Conservation (phyloP, 306 rosid genomes). For the Malus orientalis region DNA sequence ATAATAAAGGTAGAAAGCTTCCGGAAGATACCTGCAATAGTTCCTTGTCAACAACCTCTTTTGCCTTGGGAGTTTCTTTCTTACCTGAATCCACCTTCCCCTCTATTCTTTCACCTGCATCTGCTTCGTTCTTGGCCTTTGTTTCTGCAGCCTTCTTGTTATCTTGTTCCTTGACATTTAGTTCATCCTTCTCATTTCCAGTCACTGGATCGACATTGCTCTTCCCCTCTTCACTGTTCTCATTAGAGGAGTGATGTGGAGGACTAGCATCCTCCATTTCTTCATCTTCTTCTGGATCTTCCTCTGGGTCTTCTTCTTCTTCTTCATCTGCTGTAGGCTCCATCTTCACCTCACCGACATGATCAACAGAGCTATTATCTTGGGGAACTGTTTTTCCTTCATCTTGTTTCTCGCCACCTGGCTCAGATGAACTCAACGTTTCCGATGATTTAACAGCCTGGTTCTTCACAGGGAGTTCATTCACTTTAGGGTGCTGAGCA, state of each 20-base stretch:
- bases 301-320: slow-evolving; percentile 62
- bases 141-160: slow-evolving; percentile 34
- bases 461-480: slow-evolving; percentile 43
- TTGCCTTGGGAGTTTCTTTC: slow-evolving; percentile 40
- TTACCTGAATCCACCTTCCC: slow-evolving; percentile 34
- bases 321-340: slow-evolving; percentile 64
- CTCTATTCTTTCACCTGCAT: slow-evolving; percentile 32
- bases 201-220: slow-evolving; percentile 22
- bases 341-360: slow-evolving; percentile 48
- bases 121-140: slow-evolving; percentile 29
- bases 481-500: slow-evolving; percentile 21
- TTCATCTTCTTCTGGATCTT: slow-evolving; percentile 83
- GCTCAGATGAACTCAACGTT: slow-evolving; percentile 18
- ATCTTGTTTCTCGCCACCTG: slow-evolving; percentile 35
- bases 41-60: slow-evolving; percentile 71
- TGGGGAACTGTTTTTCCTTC: slow-evolving; percentile 14
- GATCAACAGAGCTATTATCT: slow-evolving; percentile 31
- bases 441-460: slow-evolving; percentile 34
- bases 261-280: slow-evolving; percentile 61
- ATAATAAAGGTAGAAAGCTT: not conserved
- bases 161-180: slow-evolving; percentile 29
- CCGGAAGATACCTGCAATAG: slow-evolving; percentile 57
- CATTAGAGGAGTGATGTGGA: slow-evolving; percentile 33
- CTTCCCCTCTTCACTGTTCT: slow-evolving; percentile 32
- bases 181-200: slow-evolving; percentile 39